Conservation (phyloP, 805 yeast genomes). For the Yarrowia divulgata region DNA sequence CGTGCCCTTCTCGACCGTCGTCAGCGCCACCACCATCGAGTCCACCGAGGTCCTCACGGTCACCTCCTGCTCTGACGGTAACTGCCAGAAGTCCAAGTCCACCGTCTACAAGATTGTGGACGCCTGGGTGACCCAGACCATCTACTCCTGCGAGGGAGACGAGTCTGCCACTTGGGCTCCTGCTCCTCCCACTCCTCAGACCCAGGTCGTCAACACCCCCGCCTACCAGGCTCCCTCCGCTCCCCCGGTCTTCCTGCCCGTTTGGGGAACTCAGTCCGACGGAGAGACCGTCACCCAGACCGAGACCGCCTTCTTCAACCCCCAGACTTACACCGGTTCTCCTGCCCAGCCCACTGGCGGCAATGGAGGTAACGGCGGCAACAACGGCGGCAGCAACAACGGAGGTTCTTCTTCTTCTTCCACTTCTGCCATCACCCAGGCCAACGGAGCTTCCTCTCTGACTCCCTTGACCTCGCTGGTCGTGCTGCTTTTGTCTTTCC, state of each 20-base stretch:
- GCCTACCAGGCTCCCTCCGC: constrained; percentile 38
- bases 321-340: constrained; percentile 32
- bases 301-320: constrained; percentile 31
- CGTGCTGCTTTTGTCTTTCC: constrained; percentile 29
- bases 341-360: constrained; percentile 23
- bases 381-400: not conserved
- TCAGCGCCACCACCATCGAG: constrained; percentile 19
- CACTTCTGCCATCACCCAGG: constrained; percentile 23
- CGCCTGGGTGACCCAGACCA: constrained; percentile 30
- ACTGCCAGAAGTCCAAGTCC: constrained; percentile 16
- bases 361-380: not conserved
- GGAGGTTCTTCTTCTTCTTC: not conserved
- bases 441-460: constrained; percentile 11
- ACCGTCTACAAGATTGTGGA: constrained; percentile 31
- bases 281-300: constrained; percentile 31
- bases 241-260: constrained; percentile 37
- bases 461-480: constrained; percentile 24
- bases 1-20: constrained; percentile 13
- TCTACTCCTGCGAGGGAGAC: constrained; percentile 19
- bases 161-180: constrained; percentile 21
- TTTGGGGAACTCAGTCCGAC: constrained; percentile 32
- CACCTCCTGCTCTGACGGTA: constrained; percentile 31
- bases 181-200: constrained; percentile 13
- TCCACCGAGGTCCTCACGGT: constrained; percentile 23
- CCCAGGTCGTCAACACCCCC: constrained; percentile 20